phyloP scores from a whole-genome alignment of 768 basidiomycete species.

The Scleroderma bovista region DNA sequence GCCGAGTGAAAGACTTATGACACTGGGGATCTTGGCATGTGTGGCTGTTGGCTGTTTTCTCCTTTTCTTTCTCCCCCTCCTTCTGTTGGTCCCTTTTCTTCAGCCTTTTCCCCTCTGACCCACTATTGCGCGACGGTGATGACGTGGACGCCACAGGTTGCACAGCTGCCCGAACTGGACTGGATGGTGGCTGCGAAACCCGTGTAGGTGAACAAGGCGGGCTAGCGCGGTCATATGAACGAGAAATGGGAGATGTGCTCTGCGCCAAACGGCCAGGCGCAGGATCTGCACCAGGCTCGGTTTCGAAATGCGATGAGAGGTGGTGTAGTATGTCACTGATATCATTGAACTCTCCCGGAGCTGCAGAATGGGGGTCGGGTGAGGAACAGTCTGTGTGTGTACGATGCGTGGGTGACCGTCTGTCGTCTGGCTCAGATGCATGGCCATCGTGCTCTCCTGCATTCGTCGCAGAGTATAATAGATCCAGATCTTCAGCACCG shows the following conservation, averaged over 20 bases:
- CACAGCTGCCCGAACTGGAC: conserved; percentile 23
- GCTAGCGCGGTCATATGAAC: conserved; percentile 18
- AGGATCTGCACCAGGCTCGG: conserved; percentile 41
- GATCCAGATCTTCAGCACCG: conserved; percentile 47
- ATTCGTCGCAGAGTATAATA: conserved; percentile 43
- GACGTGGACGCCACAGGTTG: conserved; percentile 54
- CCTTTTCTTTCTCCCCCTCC: conserved; percentile 34
- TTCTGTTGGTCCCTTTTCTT: conserved; percentile 26
- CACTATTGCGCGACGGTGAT: conserved; percentile 22
- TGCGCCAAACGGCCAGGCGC: conserved; percentile 30
- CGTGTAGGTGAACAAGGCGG: conserved; percentile 16
- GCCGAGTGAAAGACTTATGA: conserved; percentile 74
- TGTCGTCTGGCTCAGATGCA: conserved; percentile 34
- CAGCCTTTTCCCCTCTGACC: conserved; percentile 18
- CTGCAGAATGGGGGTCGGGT: conserved; percentile 40
- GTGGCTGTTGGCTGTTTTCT: conserved; percentile 46
- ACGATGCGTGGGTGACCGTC: conserved; percentile 23
- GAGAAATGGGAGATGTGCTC: conserved; percentile 27
- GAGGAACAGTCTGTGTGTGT: conserved; percentile 28
- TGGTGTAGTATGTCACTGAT: conserved; percentile 75
- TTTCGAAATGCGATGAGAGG: conserved; percentile 64
- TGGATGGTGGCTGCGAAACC: conserved; percentile 33
- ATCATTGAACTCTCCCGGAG: conserved; percentile 59
- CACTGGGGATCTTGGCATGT: conserved; percentile 70
- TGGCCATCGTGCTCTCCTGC: conserved; percentile 13